Conservation (phyloP, 768 basidiomycete species). For the Mycena capillaripes region DNA sequence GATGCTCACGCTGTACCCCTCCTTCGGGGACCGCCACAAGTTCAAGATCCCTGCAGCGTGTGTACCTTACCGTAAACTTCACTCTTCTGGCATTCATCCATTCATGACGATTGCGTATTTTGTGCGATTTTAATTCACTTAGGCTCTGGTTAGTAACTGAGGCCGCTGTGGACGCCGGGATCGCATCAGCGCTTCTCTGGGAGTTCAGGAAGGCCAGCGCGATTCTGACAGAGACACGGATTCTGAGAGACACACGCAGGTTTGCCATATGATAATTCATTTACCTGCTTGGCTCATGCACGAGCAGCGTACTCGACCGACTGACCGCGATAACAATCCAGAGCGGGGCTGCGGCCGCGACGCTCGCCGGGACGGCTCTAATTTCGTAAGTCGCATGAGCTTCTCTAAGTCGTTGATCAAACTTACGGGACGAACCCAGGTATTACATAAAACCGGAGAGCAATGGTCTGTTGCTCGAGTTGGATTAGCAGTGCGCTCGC, state of each 20-base stretch:
- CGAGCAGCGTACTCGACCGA: background rate
- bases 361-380: conserved; percentile 1
- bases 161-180: too few relatives aligned
- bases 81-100: too few relatives aligned
- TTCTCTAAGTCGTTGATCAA: background rate
- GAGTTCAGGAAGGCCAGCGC: too few relatives aligned
- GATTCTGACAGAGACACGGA: too few relatives aligned
- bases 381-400: conserved; percentile 3
- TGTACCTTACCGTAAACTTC: conserved; percentile 6
- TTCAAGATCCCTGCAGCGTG: conserved; percentile 5
- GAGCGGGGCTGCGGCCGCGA: too few relatives aligned
- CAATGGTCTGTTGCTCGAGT: conserved; percentile 2
- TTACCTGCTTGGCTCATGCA: background rate
- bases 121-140: conserved; percentile 1
- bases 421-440: background rate
- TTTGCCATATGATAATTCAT: background rate
- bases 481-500: background rate
- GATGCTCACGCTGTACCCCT: background rate
- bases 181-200: too few relatives aligned
- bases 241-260: background rate
- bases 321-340: background rate
- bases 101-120: background rate
- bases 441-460: background rate
- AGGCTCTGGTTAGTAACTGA: conserved; percentile 2
- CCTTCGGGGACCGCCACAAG: background rate